These are phyloP conservation scores for Lichtheimia corymbifera DNA, from an alignment of 371 early-diverging fungal species.

Conservation along the genomic window DNA sequence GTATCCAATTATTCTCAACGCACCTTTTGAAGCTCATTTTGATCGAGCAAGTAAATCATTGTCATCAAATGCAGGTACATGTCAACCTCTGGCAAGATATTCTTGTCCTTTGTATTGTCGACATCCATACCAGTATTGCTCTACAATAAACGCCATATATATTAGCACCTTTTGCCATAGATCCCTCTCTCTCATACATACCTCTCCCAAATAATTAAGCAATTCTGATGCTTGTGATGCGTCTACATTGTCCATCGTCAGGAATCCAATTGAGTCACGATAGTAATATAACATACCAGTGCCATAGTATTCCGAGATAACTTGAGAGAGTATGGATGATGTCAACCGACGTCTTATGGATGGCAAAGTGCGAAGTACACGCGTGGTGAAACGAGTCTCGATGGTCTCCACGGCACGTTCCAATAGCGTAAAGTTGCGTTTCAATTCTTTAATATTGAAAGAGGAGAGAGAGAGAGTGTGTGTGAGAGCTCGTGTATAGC, in stretches of 20 bases:
- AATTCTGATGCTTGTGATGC: constrained; percentile 35
- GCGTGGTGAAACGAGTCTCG: constrained; percentile 86
- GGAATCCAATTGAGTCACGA: background rate
- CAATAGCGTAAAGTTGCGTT: constrained; percentile 77
- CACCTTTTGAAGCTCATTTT: constrained; percentile 71
- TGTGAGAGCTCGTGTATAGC: background rate
- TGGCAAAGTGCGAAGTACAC: constrained; percentile 83
- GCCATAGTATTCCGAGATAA: constrained; percentile 62
- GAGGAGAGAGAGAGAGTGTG: background rate
- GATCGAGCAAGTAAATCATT: constrained; percentile 82
- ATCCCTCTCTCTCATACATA: constrained; percentile 13
- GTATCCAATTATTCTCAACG: background rate
- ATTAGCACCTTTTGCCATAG: background rate
- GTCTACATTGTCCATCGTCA: constrained; percentile 16
- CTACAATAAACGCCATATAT: constrained; percentile 17
- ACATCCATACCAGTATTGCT: constrained; percentile 30
- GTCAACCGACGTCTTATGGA: constrained; percentile 80
- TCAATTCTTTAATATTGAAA: constrained; percentile 64
- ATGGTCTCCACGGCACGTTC: constrained; percentile 82
- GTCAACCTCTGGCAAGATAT: constrained; percentile 84
- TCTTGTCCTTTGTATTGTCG: constrained; percentile 33
- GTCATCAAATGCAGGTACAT: constrained; percentile 82
- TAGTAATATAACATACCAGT: constrained; percentile 45
- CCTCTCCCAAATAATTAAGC: constrained; percentile 42
- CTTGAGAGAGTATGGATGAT: constrained; percentile 63